Evolutionary conservation across 192 early-diverging fungal species (phyloP), one percentile per base, ranked within the genome.

Genomic region (Gamsiella multidivaricata): DNA sequence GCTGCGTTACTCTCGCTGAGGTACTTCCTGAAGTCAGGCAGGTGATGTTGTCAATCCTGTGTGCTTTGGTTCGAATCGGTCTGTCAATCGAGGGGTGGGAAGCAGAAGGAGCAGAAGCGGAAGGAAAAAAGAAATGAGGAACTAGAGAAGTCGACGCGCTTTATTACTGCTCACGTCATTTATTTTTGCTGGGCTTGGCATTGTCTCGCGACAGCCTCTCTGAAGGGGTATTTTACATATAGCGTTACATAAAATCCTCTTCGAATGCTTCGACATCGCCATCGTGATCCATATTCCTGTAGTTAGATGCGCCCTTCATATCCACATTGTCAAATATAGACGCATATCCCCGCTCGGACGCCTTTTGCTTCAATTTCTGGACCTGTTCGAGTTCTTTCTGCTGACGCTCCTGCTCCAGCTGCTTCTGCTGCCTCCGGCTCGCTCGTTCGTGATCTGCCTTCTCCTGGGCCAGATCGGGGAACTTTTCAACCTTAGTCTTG

Each of bases 401-500:
- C 46, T 64, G 42, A 37, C 75, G 81, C 81, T 73, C 82, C 60
- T 54, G 55, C 26, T 67, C 80, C 64, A 41, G 62, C 67, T 10
- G 61, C 62, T 66, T 75, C 50, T 55, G 74, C 54, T 5, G 36
- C 54, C 60, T 70, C 47, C 82, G 71, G n/a, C 70, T 45, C n/a
- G 66, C 65, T 32, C 86, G 84, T 12, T 89, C 87, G 42, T 81
- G 63, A 31, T 88, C 88, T 31, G 89, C 29, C 68, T 93, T 94
- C 52, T 94, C 88, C 31, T 84, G 81, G n/a, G 82, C 69, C 69
- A 98, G 80, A 72, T 99, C 97, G 18, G 94, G 94, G 17, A 85
- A 73, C 23, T 74, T 58, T 49, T 97, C 95, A 0, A 80, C 66
- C 55, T 92, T 94, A 0, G 98, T 97, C 84, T 98, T 98, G 85